Base-by-base conservation (phyloP, 78 protist species). In the Bigelowiella natans region DNA sequence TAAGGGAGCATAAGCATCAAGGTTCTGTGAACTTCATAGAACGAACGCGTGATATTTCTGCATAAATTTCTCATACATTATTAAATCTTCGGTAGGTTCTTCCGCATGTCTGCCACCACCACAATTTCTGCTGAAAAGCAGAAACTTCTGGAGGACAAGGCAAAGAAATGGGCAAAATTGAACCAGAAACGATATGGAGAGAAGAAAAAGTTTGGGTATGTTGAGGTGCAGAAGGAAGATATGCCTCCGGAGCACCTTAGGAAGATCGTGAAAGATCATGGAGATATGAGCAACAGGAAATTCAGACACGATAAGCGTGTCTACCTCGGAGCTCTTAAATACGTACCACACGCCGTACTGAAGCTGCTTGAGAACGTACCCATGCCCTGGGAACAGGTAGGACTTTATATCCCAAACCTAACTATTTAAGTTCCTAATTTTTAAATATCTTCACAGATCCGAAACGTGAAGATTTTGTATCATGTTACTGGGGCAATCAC, bases 301-400 rank as follows among this genome's bases (percentile, higher is more conserved):
- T 98, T 95, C 92, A 88, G 96, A 3, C 96, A 97, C 40, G 99
- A 98, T 92, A 97, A 97, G 90, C 96, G 99, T 29, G 97, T 98
- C 29, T 98, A 98, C 82, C 94, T 99, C 31, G 99, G 99, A 0
- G 99, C 99, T 2, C 92, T 99, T 51, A 97, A 97, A 93, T 98
- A 96, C 85, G 92, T 98, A 37, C 99, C 99, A 0, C 99, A 97
- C 91, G 99, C 99, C 0, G 92, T 97, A 0, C 86, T 95, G 91
- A 99, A 99, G 95, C 95, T 99, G 1, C 92, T 99, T 7, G 99
- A 99, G 91, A 98, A 98, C 94, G 97, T 98, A 96, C 99, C 99
- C 1, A 97, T 98, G 85, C 83, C 85, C 29, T 93, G 96, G 94
- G 94, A 94, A 85, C 94, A 90, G 88, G 88, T 94, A 26, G 73